Evolutionary conservation across 768 basidiomycete genomes (phyloP).

Genomic region (Leccinum uliginosum): DNA sequence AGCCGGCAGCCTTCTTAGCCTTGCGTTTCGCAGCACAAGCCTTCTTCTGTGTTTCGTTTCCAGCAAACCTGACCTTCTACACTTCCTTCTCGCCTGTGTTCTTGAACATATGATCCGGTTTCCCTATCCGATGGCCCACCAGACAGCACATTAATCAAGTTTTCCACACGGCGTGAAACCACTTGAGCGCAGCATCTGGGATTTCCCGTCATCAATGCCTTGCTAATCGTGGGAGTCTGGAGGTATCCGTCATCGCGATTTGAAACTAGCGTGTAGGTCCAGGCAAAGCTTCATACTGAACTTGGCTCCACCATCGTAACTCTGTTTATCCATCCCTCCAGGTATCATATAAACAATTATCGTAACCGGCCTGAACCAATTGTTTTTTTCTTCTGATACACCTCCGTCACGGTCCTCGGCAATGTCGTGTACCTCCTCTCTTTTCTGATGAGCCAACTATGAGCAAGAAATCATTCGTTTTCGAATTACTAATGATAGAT

Average conservation of each 20-base stretch:
- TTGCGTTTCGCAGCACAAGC: constrained; percentile 46
- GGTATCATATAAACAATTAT: constrained; percentile 52
- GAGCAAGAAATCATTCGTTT: constrained; percentile 36
- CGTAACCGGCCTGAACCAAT: constrained; percentile 71
- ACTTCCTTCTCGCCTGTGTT: constrained; percentile 85
- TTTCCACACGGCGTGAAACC: constrained; percentile 80
- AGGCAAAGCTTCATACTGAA: constrained; percentile 73
- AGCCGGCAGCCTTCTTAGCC: constrained; percentile 47
- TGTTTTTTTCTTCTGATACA: constrained; percentile 69
- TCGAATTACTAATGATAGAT: neutral
- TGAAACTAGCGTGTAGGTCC: constrained; percentile 88
- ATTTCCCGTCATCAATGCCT: constrained; percentile 76
- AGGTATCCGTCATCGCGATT: constrained; percentile 89
- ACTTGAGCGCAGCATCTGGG: constrained; percentile 88
- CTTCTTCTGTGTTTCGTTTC: constrained; percentile 41
- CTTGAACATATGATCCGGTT: constrained; percentile 87
- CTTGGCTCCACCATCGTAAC: constrained; percentile 47
- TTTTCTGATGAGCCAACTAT: constrained; percentile 59
- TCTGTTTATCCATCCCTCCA: constrained; percentile 1
- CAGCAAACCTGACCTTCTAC: constrained; percentile 79
- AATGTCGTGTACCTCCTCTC: constrained; percentile 44
- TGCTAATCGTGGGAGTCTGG: constrained; percentile 67
- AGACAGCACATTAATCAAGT: constrained; percentile 54
- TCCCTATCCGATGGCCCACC: constrained; percentile 12
- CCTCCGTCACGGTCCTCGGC: constrained; percentile 39